These are phyloP conservation scores for Saussurea involucrata DNA, from an alignment of 129 eudicot species.

Conservation along the genomic window DNA sequence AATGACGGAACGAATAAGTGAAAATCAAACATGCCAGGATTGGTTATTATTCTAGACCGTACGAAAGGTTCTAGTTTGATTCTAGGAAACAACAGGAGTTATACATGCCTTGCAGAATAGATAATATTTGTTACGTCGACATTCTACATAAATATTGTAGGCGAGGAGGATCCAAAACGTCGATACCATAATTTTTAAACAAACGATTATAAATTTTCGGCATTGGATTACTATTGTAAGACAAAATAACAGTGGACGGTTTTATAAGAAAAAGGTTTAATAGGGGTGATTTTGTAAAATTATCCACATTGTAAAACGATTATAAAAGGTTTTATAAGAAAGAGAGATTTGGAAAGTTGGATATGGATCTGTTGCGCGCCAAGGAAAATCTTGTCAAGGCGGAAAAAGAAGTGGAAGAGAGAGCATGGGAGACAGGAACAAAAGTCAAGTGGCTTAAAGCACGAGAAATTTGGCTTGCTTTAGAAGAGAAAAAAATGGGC, in stretches of 20 bases:
- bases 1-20: background rate
- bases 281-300: background rate
- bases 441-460: no score
- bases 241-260: background rate
- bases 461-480: no score
- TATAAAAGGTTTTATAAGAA: no score
- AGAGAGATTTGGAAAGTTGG: no score
- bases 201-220: background rate
- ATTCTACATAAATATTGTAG: background rate
- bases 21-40: background rate
- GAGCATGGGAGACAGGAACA: no score
- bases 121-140: background rate
- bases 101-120: background rate
- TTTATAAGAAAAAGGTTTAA: background rate
- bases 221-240: no score
- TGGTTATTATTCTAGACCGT: background rate
- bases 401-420: no score
- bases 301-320: no score
- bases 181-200: background rate
- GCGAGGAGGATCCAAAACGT: background rate
- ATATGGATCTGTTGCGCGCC: no score
- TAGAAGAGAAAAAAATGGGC: no score
- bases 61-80: background rate
- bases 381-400: no score
- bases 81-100: background rate